Evolutionary conservation across 805 yeast species (phyloP), one percentile per base, ranked within the genome.

Genomic region (Yarrowia osloensis): DNA sequence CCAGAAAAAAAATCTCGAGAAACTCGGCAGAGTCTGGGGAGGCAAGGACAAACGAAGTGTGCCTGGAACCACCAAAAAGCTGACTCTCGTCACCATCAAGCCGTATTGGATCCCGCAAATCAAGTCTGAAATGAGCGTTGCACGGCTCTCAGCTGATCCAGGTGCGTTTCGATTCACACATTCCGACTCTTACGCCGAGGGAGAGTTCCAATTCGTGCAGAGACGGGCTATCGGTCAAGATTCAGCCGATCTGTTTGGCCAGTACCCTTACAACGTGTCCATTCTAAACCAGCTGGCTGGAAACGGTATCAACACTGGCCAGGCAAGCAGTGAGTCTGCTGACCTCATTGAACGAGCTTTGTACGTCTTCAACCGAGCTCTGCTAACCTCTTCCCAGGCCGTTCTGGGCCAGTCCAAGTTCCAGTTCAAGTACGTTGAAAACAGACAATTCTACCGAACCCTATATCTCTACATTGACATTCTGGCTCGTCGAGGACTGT

Each of bases 101-200:
- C 92, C 89, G 68, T 93, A 89, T 73, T 90, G 93, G 90, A 73
- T 89, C 8, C 96, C 96, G 0, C 85, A 90, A 0, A 77, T 82
- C 29, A 81, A 82, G 67, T 88, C 86, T 69, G 88, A 88, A 15
- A 72, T 90, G 44, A 35, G 59, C 35, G 72, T 76, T 0, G 88
- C 26, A 55, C 22, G 49, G 26, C 39, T 44, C 17, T 39, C 57
- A 9, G 61, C 37, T 77, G 72, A 75, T 81, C 73, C 70, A 71
- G 47, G 88, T 87, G 5, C 81, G 71, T 92, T 84, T 78, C 83
- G 81, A 69, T 86, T 89, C 70, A 71, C 70, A 8, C 75, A 73
- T 44, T 67, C 73, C 19, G 22, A 81, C 81, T 42, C 81, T 77
- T 70, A 81, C 86, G 4, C 74, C 77, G 70, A 69, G 24, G 84